A percentile compares a stretch with the other conserved stretches of the same genome.
Conservation (phyloP, 768 basidiomycete genomes). For the Mycena capillaripes region DNA sequence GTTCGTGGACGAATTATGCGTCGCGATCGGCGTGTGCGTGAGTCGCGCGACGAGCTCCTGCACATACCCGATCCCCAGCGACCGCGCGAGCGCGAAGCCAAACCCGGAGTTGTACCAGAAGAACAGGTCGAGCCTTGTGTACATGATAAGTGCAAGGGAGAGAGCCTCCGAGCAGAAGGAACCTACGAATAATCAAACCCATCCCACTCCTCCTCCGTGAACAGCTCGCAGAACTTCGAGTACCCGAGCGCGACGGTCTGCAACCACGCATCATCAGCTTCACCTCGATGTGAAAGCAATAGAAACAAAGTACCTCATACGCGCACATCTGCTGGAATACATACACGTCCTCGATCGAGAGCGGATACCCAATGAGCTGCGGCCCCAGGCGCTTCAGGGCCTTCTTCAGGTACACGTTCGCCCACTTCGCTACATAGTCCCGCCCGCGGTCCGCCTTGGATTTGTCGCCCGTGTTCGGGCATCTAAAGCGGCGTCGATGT, state of each 20-base stretch:
- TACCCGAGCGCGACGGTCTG: conserved; percentile 94
- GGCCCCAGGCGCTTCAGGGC: conserved; percentile 73
- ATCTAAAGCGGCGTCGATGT: conserved; percentile 50
- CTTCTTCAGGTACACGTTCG: conserved; percentile 75
- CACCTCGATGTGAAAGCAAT: not conserved
- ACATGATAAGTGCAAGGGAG: not conserved
- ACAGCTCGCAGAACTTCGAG: conserved; percentile 91
- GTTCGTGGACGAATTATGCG: conserved; percentile 88
- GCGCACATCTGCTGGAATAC: conserved; percentile 87
- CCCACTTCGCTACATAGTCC: conserved; percentile 76
- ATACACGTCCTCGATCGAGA: conserved; percentile 79
- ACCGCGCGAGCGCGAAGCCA: conserved; percentile 84
- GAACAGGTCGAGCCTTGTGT: conserved; percentile 68
- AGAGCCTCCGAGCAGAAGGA: not conserved
- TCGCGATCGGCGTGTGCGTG: conserved; percentile 78
- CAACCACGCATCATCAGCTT: not conserved
- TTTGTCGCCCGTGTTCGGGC: conserved; percentile 69
- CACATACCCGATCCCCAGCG: conserved; percentile 84
- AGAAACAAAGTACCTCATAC: conserved; percentile 14
- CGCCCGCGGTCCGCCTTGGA: conserved; percentile 69
- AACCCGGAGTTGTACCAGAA: conserved; percentile 86
- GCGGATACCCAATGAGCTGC: conserved; percentile 70
- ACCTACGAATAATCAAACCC: conserved; percentile 90
- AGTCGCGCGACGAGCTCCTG: conserved; percentile 89
- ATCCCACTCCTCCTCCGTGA: conserved; percentile 94